These are phyloP conservation scores for Phaffia rhodozyma DNA, from an alignment of 1,284 basidiomycete genomes.

Conservation along the genomic window DNA sequence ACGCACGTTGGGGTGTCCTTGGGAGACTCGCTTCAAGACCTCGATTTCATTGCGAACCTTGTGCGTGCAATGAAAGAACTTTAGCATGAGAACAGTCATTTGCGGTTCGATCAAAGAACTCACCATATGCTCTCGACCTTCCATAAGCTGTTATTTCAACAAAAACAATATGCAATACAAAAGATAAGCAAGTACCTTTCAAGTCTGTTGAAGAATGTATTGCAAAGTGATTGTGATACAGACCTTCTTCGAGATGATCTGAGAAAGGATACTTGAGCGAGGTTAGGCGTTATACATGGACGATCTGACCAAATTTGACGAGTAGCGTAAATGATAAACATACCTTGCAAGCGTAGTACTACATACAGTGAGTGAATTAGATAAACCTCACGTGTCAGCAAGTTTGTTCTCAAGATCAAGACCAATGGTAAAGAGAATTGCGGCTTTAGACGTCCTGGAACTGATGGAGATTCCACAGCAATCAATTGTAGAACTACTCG, in stretches of 20 bases:
- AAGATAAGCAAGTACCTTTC: constrained; percentile 41
- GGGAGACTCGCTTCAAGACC: constrained; percentile 87
- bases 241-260: constrained; percentile 19
- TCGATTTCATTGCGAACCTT: constrained; percentile 95
- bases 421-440: neutral
- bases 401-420: neutral
- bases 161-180: constrained; percentile 45
- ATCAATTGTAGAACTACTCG: too few species aligned
- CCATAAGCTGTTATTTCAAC: constrained; percentile 69
- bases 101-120: constrained; percentile 17
- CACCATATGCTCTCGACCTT: constrained; percentile 42
- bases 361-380: too few species aligned
- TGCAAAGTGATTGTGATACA: constrained; percentile 28
- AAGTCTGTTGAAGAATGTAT: constrained; percentile 36
- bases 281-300: too few species aligned
- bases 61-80: neutral
- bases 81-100: neutral
- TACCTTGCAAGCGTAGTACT: too few species aligned
- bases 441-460: neutral
- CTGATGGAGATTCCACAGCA: neutral
- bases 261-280: neutral
- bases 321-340: too few species aligned
- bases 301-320: too few species aligned
- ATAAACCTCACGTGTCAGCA: too few species aligned
- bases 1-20: constrained; percentile 57